Percentiles rank a stretch among this genome's conserved stretches.
Conservation (phyloP, 2,329 filamentous ascomycete genomes). For the Tetracladium maxilliforme region DNA sequence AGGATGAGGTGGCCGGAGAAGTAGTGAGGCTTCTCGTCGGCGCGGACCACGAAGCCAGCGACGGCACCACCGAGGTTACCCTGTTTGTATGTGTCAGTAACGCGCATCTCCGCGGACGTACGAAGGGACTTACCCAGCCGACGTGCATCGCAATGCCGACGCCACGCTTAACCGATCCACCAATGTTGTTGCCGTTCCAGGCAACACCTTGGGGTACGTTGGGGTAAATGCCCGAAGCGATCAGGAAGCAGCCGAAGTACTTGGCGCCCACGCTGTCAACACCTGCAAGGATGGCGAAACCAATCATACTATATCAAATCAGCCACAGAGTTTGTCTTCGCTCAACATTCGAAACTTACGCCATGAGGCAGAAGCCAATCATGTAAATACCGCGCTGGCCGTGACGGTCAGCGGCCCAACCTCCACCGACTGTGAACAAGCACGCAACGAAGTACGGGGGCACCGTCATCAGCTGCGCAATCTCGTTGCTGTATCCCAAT, state of each 20-base stretch:
- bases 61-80: constrained; percentile 47
- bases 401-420: constrained; percentile 36
- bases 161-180: constrained; percentile 37
- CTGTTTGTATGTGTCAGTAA: too few species aligned
- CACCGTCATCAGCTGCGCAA: constrained; percentile 23
- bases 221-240: constrained; percentile 28
- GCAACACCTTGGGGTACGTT: constrained; percentile 29
- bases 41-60: constrained; percentile 56
- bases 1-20: constrained; percentile 29
- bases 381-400: constrained; percentile 29
- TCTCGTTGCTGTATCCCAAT: constrained; percentile 29
- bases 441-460: constrained; percentile 49
- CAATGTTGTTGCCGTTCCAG: constrained; percentile 44
- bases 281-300: constrained; percentile 13
- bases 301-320: constrained; percentile 17
- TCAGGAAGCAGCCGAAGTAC: constrained; percentile 30
- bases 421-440: constrained; percentile 35
- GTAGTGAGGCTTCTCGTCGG: constrained; percentile 28
- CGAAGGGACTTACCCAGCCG: constrained; percentile 12
- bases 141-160: constrained; percentile 51
- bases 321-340: constrained; percentile 13
- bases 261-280: constrained; percentile 15
- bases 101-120: too few species aligned
- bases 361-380: constrained; percentile 34
- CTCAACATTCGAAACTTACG: too few species aligned